Conservation (phyloP, 208 protist genomes). For the Leishmania mexicana region DNA sequence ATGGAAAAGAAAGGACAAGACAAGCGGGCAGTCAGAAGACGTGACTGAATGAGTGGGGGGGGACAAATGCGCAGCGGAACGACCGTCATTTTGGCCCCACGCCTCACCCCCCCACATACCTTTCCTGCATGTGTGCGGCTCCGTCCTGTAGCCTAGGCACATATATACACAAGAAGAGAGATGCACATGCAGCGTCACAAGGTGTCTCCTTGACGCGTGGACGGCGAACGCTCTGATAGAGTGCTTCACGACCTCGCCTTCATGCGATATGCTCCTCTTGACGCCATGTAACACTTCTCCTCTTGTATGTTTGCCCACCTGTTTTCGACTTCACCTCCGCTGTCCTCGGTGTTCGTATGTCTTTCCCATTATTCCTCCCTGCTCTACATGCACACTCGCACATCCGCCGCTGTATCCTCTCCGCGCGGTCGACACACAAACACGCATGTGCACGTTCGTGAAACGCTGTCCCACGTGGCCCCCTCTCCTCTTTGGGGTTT, state of each 20-base stretch:
- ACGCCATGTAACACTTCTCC: too few species aligned
- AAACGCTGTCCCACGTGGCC: background rate
- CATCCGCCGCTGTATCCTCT: background rate
- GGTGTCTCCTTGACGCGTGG: background rate
- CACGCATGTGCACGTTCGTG: background rate
- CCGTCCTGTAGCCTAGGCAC: background rate
- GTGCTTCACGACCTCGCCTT: background rate
- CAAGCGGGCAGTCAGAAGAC: background rate
- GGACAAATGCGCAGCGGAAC: background rate
- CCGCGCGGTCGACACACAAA: background rate
- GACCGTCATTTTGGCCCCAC: background rate
- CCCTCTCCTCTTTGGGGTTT: background rate
- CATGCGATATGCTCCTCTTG: background rate
- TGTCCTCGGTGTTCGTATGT: background rate
- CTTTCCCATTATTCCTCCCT: background rate
- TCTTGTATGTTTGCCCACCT: background rate
- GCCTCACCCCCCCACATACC: background rate
- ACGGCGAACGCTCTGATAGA: background rate
- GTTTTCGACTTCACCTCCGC: too few species aligned
- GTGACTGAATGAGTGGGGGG: background rate
- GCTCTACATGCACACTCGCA: background rate
- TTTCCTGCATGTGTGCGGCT: background rate
- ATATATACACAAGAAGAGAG: background rate
- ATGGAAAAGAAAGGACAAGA: background rate
- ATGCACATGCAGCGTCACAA: background rate